A percentile compares a stretch with the other conserved stretches of the same genome.
These are phyloP conservation scores for Boletus rubropictus DNA, from an alignment of 768 basidiomycete genomes.

Conservation along the genomic window DNA sequence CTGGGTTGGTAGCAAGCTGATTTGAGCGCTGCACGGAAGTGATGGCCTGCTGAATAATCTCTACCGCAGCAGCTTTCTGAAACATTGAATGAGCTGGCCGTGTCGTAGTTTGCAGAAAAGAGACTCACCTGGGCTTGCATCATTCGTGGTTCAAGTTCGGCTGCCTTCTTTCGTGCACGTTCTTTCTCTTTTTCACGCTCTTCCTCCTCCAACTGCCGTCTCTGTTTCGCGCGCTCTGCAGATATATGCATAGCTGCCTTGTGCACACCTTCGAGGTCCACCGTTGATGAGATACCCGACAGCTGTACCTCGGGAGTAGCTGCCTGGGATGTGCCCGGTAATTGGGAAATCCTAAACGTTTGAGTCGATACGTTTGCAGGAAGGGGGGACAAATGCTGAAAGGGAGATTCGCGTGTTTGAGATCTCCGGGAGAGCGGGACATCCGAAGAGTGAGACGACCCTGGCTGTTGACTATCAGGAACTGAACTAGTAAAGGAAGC, in stretches of 20 bases:
- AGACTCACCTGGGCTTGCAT: slow-evolving; percentile 30
- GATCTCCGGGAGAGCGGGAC: slow-evolving; percentile 27
- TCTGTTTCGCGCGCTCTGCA: slow-evolving; percentile 75
- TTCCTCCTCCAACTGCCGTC: slow-evolving; percentile 78
- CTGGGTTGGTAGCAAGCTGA: slow-evolving; percentile 4
- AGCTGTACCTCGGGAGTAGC: slow-evolving; percentile 32
- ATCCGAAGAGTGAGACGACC: slow-evolving; percentile 20
- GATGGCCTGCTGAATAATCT: slow-evolving; percentile 45
- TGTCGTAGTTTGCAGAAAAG: slow-evolving; percentile 5
- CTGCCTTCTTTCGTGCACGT: slow-evolving; percentile 74
- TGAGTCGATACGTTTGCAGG: slow-evolving; percentile 10
- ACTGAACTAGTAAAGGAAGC: slow-evolving; percentile 20
- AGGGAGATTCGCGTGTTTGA: slow-evolving; percentile 41
- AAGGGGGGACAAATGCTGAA: slow-evolving; percentile 30
- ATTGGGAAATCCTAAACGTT: slow-evolving; percentile 31
- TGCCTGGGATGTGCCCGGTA: slow-evolving; percentile 41
- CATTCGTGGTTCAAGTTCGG: slow-evolving; percentile 65
- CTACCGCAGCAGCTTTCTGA: slow-evolving; percentile 36
- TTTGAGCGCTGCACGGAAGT: slow-evolving; percentile 18
- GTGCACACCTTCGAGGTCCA: slow-evolving; percentile 58
- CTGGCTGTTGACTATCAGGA: slow-evolving; percentile 18
- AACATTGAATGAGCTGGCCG: slow-evolving; percentile 4
- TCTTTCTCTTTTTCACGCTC: slow-evolving; percentile 76
- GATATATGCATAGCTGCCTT: slow-evolving; percentile 79
- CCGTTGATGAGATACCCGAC: slow-evolving; percentile 23